phyloP scores from a whole-genome alignment of 2,329 filamentous ascomycete genomes.

The Neurospora sp. region DNA sequence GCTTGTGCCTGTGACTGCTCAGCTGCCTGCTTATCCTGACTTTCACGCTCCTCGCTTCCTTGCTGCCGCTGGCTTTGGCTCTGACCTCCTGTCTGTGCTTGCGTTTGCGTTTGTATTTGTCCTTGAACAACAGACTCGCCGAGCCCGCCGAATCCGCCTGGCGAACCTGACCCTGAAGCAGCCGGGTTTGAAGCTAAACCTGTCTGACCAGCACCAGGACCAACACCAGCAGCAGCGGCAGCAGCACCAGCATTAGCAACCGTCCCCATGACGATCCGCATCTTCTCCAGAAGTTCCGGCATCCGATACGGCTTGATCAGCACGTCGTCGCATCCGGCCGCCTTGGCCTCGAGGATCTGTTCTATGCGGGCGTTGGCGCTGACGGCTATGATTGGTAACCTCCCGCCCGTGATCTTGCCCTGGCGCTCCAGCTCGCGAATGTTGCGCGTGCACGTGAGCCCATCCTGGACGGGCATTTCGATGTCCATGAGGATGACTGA shows the following conservation, averaged over 20 bases:
- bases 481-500: conserved; percentile 66
- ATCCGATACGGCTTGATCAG: conserved; percentile 65
- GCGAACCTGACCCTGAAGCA: neutral
- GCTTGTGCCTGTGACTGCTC: neutral
- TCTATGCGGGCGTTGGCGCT: conserved; percentile 59
- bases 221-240: neutral
- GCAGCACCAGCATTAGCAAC: conserved; percentile 6
- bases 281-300: conserved; percentile 49
- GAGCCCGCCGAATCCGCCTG: neutral
- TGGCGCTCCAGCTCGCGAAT: conserved; percentile 53
- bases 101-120: neutral
- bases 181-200: neutral
- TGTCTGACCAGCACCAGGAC: neutral
- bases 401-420: conserved; percentile 39
- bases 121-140: neutral
- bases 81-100: neutral
- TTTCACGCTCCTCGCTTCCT: neutral
- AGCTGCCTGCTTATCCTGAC: neutral
- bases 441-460: conserved; percentile 52
- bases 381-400: conserved; percentile 55
- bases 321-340: conserved; percentile 51
- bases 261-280: conserved; percentile 36
- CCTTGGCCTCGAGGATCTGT: conserved; percentile 43
- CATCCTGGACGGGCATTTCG: conserved; percentile 68
- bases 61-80: neutral